phyloP scores from a whole-genome alignment of 2,329 filamentous ascomycete species.

The Aspergillus felis region DNA sequence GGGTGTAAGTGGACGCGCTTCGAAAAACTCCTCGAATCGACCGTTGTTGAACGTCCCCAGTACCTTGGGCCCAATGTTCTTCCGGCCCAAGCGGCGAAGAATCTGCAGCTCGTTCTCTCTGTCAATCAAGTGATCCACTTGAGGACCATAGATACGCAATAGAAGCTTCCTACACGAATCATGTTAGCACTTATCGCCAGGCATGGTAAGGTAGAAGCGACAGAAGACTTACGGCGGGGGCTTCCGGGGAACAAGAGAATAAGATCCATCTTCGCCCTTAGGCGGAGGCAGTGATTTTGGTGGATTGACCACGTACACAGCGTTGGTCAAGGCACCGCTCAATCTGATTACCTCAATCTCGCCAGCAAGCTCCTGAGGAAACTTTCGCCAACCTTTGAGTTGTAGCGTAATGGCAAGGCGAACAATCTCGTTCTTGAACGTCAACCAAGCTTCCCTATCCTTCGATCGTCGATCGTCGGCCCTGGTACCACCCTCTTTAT shows the following conservation, averaged over 20 bases:
- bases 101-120: slow-evolving; percentile 85
- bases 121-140: slow-evolving; percentile 94
- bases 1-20: slow-evolving; percentile 75
- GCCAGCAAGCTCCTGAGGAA: slow-evolving; percentile 52
- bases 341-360: slow-evolving; percentile 47
- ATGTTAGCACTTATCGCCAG: not conserved
- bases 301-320: slow-evolving; percentile 89
- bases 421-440: slow-evolving; percentile 88
- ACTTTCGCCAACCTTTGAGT: slow-evolving; percentile 85
- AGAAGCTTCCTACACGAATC: slow-evolving; percentile 62
- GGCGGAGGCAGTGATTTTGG: slow-evolving; percentile 57
- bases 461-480: slow-evolving; percentile 54
- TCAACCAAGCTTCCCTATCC: slow-evolving; percentile 73
- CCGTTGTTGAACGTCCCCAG: slow-evolving; percentile 92
- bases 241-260: slow-evolving; percentile 39
- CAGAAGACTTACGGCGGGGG: slow-evolving; percentile 50
- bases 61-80: slow-evolving; percentile 87
- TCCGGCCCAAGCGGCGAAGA: slow-evolving; percentile 76
- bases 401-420: slow-evolving; percentile 82
- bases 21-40: slow-evolving; percentile 90
- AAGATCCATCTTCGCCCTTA: slow-evolving; percentile 38
- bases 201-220: not conserved
- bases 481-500: slow-evolving; percentile 35
- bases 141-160: slow-evolving; percentile 87
- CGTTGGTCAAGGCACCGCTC: slow-evolving; percentile 92